Evolutionary conservation across 305 asterid species (phyloP).

Genomic region (Fraxinus greggii): DNA sequence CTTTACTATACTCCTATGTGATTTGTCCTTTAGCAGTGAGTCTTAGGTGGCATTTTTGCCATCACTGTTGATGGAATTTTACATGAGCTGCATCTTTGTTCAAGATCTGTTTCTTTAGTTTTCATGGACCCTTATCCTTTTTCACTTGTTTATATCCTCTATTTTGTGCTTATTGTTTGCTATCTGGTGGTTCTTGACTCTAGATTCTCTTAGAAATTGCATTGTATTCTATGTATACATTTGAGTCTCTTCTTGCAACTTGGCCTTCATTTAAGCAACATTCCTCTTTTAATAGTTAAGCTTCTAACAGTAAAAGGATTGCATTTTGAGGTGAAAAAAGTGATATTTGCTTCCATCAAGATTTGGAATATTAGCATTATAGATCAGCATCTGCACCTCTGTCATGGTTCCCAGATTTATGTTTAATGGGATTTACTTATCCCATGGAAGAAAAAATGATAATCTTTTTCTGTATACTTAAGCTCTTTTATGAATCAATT

Average conservation of each 20-base stretch:
- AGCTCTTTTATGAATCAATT: neutral
- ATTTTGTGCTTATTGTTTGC: neutral
- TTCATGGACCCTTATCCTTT: neutral
- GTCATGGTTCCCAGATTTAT: neutral
- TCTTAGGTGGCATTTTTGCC: neutral
- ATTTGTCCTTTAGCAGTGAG: neutral
- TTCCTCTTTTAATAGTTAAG: neutral
- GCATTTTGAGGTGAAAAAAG: neutral
- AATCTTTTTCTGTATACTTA: neutral
- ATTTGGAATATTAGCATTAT: neutral
- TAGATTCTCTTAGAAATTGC: neutral
- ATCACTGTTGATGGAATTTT: neutral
- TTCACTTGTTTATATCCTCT: neutral
- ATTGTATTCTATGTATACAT: neutral
- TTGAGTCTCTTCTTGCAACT: neutral
- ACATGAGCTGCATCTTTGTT: neutral
- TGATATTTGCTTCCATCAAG: neutral
- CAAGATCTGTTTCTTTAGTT: neutral
- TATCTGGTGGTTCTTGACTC: neutral
- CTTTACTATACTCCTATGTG: neutral
- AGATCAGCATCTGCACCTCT: neutral
- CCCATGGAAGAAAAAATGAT: neutral
- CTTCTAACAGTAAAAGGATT: neutral
- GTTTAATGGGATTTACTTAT: neutral
- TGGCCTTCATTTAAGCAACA: neutral